Evolutionary conservation across 768 basidiomycete species (phyloP), one percentile per base, ranked within the genome.

Genomic region (Plicaturopsis crispa): DNA sequence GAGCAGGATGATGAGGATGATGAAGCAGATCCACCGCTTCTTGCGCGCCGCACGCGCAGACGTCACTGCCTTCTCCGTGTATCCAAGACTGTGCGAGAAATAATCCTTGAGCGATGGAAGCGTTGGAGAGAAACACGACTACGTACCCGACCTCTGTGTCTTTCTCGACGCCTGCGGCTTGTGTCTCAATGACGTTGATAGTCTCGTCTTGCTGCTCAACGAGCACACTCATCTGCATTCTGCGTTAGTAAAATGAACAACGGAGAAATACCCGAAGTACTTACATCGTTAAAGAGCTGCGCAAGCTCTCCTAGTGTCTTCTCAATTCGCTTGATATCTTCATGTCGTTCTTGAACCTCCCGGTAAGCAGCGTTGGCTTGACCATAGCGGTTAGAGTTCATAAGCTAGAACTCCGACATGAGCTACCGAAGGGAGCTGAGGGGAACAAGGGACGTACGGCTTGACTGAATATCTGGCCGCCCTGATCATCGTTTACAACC

Each of bases 11-110:
- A 92, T 52, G 40, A 61, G 54, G 43, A 90, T 77, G 62, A 78
- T 55, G 71, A 94, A 94, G 65, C 93, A 97, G 57, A 94, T 93
- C 91, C 92, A 96, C 52, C 92, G 80, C 74, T 94, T 97, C 62
- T 83, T 89, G 43, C 94, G 80, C 16, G 94, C 94, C 22, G 83
- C 75, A 21, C 85, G 74, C 16, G 94, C 94, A 24, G 84, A 89
- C 24, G 63, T 67, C 37, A 97, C 85, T 5, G 93, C 94, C 52
- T 85, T 86, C 33, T 84, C 78, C 1, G 90, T 88, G 56, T 96
- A 85, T 45, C 72, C 67, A 36, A 90, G 61, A 43, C 92, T 96
- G 49, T 5, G 31, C 12, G 23, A 22, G 34, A 8, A 32, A n/a
- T n/a, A n/a, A n/a, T n/a, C n/a, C 18, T 43, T 48, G 42, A 47